phyloP scores from a whole-genome alignment of 345 rosid species.

The Pistacia integerrima region DNA sequence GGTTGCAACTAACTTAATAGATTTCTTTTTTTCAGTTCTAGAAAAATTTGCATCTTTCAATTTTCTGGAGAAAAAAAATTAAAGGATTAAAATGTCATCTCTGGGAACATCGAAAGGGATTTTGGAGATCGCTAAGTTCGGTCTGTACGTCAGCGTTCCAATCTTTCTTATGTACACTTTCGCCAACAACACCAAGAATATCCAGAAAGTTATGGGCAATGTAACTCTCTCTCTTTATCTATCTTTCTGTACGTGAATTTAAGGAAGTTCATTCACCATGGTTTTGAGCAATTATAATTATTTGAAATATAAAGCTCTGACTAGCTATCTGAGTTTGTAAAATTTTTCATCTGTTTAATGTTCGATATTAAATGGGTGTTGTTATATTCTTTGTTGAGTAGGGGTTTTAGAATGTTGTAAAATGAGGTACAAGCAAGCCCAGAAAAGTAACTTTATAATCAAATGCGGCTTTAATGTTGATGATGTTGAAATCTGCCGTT shows the following conservation, averaged over 20 bases:
- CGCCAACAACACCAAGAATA: conserved; percentile 77
- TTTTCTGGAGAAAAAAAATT: background rate
- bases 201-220: conserved; percentile 85
- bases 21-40: background rate
- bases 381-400: background rate
- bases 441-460: too few species aligned
- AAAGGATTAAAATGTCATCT: conserved; percentile 51
- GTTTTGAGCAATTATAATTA: background rate
- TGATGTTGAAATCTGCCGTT: too few species aligned
- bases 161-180: conserved; percentile 75
- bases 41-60: background rate
- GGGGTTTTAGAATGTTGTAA: background rate
- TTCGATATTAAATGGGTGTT: background rate
- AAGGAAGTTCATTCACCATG: background rate
- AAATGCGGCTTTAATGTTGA: too few species aligned
- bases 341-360: background rate
- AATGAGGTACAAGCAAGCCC: too few species aligned
- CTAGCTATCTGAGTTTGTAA: background rate
- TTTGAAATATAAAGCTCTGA: background rate
- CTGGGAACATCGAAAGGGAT: conserved; percentile 76
- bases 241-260: background rate
- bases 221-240: conserved; percentile 36
- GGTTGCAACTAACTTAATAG: background rate
- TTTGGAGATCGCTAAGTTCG: conserved; percentile 83
- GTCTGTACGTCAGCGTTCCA: conserved; percentile 70